Evolutionary conservation across 1,284 basidiomycete species (phyloP).

Genomic region (Garcileccinum viscosum): DNA sequence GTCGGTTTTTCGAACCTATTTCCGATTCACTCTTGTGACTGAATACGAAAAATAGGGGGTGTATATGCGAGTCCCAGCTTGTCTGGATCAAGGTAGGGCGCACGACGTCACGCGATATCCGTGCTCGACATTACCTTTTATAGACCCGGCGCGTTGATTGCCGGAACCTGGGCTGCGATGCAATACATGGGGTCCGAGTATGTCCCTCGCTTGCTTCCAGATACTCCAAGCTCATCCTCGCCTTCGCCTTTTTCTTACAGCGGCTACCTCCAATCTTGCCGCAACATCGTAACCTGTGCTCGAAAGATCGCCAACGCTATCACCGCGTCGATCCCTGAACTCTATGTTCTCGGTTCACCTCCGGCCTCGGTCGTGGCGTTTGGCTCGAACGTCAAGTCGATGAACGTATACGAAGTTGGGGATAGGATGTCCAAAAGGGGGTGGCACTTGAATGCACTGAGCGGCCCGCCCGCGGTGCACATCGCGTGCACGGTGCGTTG

Average conservation of each 20-base stretch:
- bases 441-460: slow-evolving; percentile 91
- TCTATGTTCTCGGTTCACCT: slow-evolving; percentile 89
- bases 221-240: neutral
- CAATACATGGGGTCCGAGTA: slow-evolving; percentile 88
- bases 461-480: slow-evolving; percentile 84
- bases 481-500: slow-evolving; percentile 88
- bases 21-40: neutral
- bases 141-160: slow-evolving; percentile 91
- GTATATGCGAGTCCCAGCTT: slow-evolving; percentile 86
- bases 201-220: slow-evolving; percentile 30
- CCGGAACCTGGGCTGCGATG: slow-evolving; percentile 96
- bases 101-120: neutral
- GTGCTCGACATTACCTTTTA: neutral
- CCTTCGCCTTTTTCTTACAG: slow-evolving; percentile 43
- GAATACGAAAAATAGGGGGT: slow-evolving; percentile 53
- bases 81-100: slow-evolving; percentile 82
- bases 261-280: slow-evolving; percentile 92
- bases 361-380: slow-evolving; percentile 93
- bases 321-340: slow-evolving; percentile 71
- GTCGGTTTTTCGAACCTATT: slow-evolving; percentile 33
- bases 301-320: slow-evolving; percentile 74
- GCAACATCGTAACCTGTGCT: slow-evolving; percentile 79
- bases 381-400: slow-evolving; percentile 61
- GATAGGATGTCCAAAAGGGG: slow-evolving; percentile 86
- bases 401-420: slow-evolving; percentile 87